Evolutionary conservation across 73 alveolate species (phyloP), one percentile per base, ranked within the genome.

Genomic region (Paramecium octaurelia): DNA sequence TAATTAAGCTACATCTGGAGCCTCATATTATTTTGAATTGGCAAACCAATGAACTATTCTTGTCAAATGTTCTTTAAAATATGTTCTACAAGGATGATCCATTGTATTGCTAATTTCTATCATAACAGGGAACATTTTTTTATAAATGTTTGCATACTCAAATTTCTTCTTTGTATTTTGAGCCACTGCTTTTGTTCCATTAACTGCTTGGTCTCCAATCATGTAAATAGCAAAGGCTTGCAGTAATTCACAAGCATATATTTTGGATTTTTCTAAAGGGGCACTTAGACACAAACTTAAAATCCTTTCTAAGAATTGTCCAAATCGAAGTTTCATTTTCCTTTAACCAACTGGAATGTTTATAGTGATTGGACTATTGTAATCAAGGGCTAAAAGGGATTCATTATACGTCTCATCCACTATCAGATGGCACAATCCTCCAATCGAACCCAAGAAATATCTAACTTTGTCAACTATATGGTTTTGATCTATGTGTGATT

Each of bases 11-110:
- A 98, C 98, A 76, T 98, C 99, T 57, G 97, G 97, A 8, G 95
- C 94, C 35, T 97, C 99, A 95, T 95, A 96, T 69, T 92, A 93
- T 60, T 94, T 97, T 0, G 98, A 93, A 69, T 94, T 95, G 12
- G 99, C 98, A 94, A 98, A 97, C 99, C 99, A 98, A 87, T 98
- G 97, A 24, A 85, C 70, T 14, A 89, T 89, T 20, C 75, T 43
- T 24, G 58, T 58, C 7, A 89, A 14, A 23, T 38, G 69, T 16
- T 70, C 59, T 68, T 50, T 46, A 36, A 69, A 44, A 36, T 88
- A 69, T 43, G 71, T 38, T 43, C 64, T 64, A 70, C 94, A 59
- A 2, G 94, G 94, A 50, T 71, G 92, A 35, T 43, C 77, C 86
- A 94, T 76, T 86, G 92, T 29, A 92, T 94, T 83, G 34, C 95